Evolutionary conservation across 768 basidiomycete genomes (phyloP).

Genomic region (Auricularia sp.): DNA sequence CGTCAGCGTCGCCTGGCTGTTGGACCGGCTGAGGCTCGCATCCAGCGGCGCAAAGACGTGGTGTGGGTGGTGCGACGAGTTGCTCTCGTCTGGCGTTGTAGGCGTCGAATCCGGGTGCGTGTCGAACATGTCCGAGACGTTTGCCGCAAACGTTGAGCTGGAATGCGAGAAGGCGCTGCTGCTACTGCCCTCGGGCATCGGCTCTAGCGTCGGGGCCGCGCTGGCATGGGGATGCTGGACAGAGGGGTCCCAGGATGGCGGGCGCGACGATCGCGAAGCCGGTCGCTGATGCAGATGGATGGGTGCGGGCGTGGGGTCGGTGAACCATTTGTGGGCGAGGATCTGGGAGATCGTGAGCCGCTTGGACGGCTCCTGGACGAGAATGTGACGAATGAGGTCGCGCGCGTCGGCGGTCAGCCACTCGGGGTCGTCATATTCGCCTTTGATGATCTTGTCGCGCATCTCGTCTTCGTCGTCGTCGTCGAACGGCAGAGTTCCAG

Average conservation of each 20-base stretch:
- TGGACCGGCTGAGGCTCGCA: not conserved
- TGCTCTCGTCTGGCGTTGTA: not conserved
- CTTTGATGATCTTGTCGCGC: slow-evolving; percentile 74
- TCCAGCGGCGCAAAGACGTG: not conserved
- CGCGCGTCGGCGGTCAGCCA: slow-evolving; percentile 92
- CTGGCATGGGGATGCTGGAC: not conserved
- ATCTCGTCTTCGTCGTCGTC: slow-evolving; percentile 80
- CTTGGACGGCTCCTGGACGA: slow-evolving; percentile 65
- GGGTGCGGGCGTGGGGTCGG: slow-evolving; percentile 16
- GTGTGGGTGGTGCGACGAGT: not conserved
- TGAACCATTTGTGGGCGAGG: slow-evolving; percentile 82
- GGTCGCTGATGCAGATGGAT: not conserved
- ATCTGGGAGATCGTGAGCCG: slow-evolving; percentile 80
- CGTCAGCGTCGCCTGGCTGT: not conserved
- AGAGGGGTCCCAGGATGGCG: not conserved
- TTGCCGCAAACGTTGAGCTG: not conserved
- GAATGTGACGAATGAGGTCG: slow-evolving; percentile 65
- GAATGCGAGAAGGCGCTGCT: not conserved
- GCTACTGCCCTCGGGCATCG: not conserved
- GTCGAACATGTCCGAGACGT: not conserved
- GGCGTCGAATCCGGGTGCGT: not conserved
- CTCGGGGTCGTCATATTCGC: slow-evolving; percentile 82
- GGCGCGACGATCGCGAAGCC: not conserved
- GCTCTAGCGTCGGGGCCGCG: not conserved
- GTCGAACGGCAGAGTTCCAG: slow-evolving; percentile 84